Evolutionary conservation across 129 eudicot genomes (phyloP).

Genomic region (Helianthus annuus): DNA sequence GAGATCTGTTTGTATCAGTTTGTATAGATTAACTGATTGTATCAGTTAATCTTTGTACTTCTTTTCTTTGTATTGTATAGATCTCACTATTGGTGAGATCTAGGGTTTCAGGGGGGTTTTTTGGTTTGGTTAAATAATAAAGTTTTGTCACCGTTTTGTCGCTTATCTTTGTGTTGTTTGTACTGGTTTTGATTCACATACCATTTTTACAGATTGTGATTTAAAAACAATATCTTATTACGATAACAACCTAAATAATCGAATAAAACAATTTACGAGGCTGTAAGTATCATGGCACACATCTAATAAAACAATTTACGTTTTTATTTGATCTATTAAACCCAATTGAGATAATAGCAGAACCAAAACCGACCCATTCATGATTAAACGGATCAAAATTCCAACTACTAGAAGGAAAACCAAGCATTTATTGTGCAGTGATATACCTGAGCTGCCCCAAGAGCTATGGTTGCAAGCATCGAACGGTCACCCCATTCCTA

Average conservation of each 20-base stretch:
- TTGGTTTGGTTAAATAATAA: too few relatives aligned
- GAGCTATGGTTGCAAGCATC: constrained; percentile 99
- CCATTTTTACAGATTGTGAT: too few relatives aligned
- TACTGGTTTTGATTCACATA: too few relatives aligned
- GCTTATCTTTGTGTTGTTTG: too few relatives aligned
- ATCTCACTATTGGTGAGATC: too few relatives aligned
- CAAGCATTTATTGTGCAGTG: background rate
- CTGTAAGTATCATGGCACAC: background rate
- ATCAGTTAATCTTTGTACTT: too few relatives aligned
- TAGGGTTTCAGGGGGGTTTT: too few relatives aligned
- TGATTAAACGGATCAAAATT: background rate
- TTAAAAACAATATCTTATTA: background rate
- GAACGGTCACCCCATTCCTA: constrained; percentile 99
- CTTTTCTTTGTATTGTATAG: too few relatives aligned
- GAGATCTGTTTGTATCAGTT: too few relatives aligned
- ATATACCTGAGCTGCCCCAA: constrained; percentile 97
- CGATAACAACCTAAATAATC: background rate
- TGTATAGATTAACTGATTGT: too few relatives aligned
- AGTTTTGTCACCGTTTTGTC: too few relatives aligned
- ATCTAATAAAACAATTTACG: too few relatives aligned
- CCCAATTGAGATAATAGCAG: background rate
- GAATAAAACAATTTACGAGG: background rate
- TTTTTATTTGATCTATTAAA: background rate
- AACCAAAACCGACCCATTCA: background rate
- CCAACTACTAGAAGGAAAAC: background rate